Conservation (phyloP, 108 stramenopile species). For the Cyclotella cryptica region DNA sequence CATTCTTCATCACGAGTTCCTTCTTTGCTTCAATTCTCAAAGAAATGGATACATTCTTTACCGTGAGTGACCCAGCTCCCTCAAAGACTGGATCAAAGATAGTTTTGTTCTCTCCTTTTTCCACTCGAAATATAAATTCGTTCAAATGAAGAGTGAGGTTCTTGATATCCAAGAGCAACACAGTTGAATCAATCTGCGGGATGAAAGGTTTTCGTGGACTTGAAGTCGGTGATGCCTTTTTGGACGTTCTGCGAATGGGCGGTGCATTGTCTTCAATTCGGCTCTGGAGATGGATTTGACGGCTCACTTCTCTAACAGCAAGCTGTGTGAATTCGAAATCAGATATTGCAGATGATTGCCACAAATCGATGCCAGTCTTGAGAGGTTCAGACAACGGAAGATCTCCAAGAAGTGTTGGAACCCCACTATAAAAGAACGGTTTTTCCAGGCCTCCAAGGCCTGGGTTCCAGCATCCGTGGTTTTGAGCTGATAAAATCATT, state of each 20-base stretch:
- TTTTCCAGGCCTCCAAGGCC: slow-evolving; percentile 71
- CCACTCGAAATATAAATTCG: slow-evolving; percentile 80
- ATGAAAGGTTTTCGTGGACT: slow-evolving; percentile 57
- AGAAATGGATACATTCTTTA: slow-evolving; percentile 79
- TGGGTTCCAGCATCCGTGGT: slow-evolving; percentile 72
- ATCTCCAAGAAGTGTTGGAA: slow-evolving; percentile 58
- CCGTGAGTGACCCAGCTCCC: slow-evolving; percentile 64
- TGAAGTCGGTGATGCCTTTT: neutral
- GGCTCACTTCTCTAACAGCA: slow-evolving; percentile 80
- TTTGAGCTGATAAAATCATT: slow-evolving; percentile 74
- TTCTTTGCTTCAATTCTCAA: slow-evolving; percentile 79
- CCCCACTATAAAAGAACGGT: slow-evolving; percentile 24
- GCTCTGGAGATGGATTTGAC: slow-evolving; percentile 73
- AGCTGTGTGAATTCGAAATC: slow-evolving; percentile 87
- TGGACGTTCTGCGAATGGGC: neutral
- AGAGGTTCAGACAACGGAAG: slow-evolving; percentile 77
- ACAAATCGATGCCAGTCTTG: slow-evolving; percentile 82
- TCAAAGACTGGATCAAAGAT: slow-evolving; percentile 91
- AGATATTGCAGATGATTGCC: slow-evolving; percentile 81
- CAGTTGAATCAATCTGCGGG: slow-evolving; percentile 77
- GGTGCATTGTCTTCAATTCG: slow-evolving; percentile 45
- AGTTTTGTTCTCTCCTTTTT: slow-evolving; percentile 64
- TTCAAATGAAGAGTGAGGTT: slow-evolving; percentile 74
- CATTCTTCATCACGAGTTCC: slow-evolving; percentile 47
- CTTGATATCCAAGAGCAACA: slow-evolving; percentile 80